Base-by-base conservation (phyloP, 495 filamentous ascomycete genomes). In the Lophium mytilinum region DNA sequence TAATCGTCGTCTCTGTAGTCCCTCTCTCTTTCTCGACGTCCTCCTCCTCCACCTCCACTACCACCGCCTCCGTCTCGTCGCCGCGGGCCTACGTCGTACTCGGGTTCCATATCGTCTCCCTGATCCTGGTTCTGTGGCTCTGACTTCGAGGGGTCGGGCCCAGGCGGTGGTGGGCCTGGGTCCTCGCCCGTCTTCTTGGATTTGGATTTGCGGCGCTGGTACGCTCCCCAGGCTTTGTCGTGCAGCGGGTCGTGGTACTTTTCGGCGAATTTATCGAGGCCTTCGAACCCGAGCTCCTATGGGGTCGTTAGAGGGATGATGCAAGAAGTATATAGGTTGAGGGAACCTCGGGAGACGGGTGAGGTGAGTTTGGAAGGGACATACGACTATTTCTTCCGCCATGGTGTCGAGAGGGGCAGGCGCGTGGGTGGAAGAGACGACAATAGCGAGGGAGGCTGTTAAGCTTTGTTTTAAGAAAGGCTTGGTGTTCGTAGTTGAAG, bases 251-350 rank as follows among this genome's bases (percentile, higher is more conserved):
- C 30, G 39, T 60, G 43, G 12, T 50, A 47, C 46, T 53, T 53
- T 8, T 47, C 40, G 15, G 45, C 41, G 34, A 56, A n/a, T 18
- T 18, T 21, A 11, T 56, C 18, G 17, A 56, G 19, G 36, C 30
- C 45, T 47, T 41, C 37, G 15, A 53, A 37, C 7, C 61, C 61
- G 47, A 64, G 61, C 36, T 64, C 61, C 61, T 64, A 19, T 41
- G n/a, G 8, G 9, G 18, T 12, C 3, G 17, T 45, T 35, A 53
- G 36, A 6, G 30, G 24, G 35, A 41, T 9, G 39, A 24, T 35
- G 47, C 10, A 10, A 17, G 10, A 21, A 24, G 11, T 36, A 21
- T 17, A 2, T 4, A 14, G 1, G 5, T 9, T 24, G 50, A 35
- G 7, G n/a, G 15, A 10, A 7, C n/a, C 21, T 3, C 14, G 21